Evolutionary conservation across 2,329 filamentous ascomycete genomes (phyloP).

Genomic region (Trichoderma koningiopsis): DNA sequence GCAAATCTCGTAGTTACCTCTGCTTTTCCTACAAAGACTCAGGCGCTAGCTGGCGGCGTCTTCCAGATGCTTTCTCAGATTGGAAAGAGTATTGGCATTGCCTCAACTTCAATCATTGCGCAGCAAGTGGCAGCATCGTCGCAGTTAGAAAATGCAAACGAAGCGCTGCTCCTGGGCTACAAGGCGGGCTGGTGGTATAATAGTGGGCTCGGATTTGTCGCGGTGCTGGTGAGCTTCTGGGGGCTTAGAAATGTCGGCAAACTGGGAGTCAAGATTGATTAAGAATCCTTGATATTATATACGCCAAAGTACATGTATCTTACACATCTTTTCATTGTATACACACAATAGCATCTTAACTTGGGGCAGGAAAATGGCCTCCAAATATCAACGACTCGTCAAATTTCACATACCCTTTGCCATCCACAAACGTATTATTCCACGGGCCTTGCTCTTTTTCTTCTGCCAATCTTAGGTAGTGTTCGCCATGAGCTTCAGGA

Average conservation of each 20-base stretch:
- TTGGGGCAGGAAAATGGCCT: background rate
- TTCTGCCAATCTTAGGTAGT: background rate
- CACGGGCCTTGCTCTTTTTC: conserved; percentile 2
- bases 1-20: conserved; percentile 11
- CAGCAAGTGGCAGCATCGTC: background rate
- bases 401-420: conserved; percentile 9
- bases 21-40: conserved; percentile 10
- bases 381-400: background rate
- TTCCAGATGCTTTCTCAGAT: conserved; percentile 13
- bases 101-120: conserved; percentile 20
- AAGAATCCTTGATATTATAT: background rate
- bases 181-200: conserved; percentile 6
- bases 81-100: conserved; percentile 8
- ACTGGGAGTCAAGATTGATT: conserved; percentile 1
- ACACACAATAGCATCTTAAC: background rate
- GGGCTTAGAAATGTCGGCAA: background rate
- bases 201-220: background rate
- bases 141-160: background rate
- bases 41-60: conserved; percentile 4
- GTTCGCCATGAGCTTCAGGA: background rate
- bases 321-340: background rate
- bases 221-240: background rate
- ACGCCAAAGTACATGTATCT: background rate
- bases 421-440: conserved; percentile 9
- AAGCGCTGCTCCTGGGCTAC: background rate